Base-by-base conservation (phyloP, 208 protist species). In the Trypanosoma scelopori region DNA sequence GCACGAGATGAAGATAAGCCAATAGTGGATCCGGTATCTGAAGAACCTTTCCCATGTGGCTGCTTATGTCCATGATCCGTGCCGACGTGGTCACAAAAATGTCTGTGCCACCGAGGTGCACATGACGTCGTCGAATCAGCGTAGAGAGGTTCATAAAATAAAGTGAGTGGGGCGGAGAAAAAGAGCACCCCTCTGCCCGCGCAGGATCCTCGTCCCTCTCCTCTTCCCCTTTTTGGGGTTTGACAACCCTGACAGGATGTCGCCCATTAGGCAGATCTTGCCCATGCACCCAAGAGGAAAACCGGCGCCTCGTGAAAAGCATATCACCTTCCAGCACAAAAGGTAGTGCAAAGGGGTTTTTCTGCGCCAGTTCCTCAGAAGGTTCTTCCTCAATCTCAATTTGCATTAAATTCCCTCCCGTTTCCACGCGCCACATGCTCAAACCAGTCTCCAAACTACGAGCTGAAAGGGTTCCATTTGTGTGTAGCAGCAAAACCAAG, bases 111-210 rank as follows among this genome's bases (percentile, higher is more conserved):
- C 52, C 60, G 12, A 78, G 53, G 25, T 70, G 52, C 4, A 93
- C 72, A n/a, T 73, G 62, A 52, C 78, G 76, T 0, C 79, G 71
- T n/a, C 81, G 71, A 55, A 93, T 72, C 28, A 93, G 60, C 15
- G 81, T 79, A 11, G 87, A 89, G 15, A 93, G 58, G 61, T 88
- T 85, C 76, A 85, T 84, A 55, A 90, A 89, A 55, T 84, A 93
- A 37, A 81, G 59, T 16, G 78, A 69, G 6, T 69, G 73, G 30
- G 72, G n/a, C 25, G 37, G 23, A 46, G 56, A 51, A 51, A 73
- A 35, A 2, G 67, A 52, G 35, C 15, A 9, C 35, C 28, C 28
- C 28, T 25, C n/a, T 42, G 6, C 37, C 27, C 22, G 3, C 30
- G 16, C 18, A 57, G 9, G 2, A 41, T 43, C 20, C 3, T 28